Conservation (phyloP, 2,329 filamentous ascomycete species). For the Aspergillus udagawae region DNA sequence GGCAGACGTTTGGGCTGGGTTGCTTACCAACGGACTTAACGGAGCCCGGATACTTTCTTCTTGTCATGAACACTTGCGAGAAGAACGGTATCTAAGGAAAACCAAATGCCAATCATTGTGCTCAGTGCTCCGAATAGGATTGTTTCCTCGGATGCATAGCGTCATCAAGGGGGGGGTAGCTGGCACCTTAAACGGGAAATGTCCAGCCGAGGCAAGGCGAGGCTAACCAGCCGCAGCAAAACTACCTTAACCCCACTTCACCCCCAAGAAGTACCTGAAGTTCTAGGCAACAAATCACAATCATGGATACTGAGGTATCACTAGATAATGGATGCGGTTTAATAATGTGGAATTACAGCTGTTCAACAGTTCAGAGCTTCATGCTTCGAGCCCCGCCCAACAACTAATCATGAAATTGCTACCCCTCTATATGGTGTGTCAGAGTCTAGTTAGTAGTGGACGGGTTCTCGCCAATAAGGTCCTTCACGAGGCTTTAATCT, state of each 20-base stretch:
- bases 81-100: too few relatives aligned
- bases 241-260: not conserved
- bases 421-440: not conserved
- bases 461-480: not conserved
- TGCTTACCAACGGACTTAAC: too few relatives aligned
- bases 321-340: not conserved
- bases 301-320: not conserved
- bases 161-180: not conserved
- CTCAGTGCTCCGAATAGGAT: too few relatives aligned
- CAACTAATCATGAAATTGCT: not conserved
- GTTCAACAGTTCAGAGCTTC: not conserved
- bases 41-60: too few relatives aligned
- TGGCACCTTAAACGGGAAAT: not conserved
- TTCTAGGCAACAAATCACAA: not conserved
- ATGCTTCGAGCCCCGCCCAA: not conserved
- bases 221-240: not conserved
- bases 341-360: not conserved
- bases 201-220: not conserved
- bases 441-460: too few relatives aligned
- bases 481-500: not conserved
- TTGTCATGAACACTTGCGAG: too few relatives aligned
- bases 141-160: too few relatives aligned
- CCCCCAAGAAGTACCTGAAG: not conserved
- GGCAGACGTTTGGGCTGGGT: not conserved
- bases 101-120: too few relatives aligned